A percentile compares a stretch with the other conserved stretches of the same genome.
phyloP scores from a whole-genome alignment of 768 basidiomycete genomes.

The Mrakia blollopis region DNA sequence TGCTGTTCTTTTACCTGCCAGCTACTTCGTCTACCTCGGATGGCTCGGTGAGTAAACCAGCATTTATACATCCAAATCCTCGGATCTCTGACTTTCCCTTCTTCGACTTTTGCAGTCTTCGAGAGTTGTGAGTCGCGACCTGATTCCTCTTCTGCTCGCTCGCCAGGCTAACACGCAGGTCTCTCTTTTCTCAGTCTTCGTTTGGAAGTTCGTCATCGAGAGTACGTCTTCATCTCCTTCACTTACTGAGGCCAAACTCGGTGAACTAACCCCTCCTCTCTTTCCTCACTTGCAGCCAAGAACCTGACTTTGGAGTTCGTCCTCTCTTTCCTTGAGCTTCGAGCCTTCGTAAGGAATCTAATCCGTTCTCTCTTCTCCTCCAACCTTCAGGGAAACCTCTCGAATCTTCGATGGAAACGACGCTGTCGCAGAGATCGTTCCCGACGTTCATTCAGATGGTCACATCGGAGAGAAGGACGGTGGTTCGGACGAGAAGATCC shows the following conservation, averaged over 20 bases:
- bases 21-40: background rate
- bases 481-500: background rate
- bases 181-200: slow-evolving; percentile 60
- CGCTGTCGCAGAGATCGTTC: slow-evolving; percentile 43
- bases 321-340: background rate
- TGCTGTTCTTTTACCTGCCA: background rate
- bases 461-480: background rate
- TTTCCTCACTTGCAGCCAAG: slow-evolving; percentile 13
- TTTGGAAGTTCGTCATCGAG: slow-evolving; percentile 41
- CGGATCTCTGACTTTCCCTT: background rate
- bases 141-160: background rate
- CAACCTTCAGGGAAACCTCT: slow-evolving; percentile 55
- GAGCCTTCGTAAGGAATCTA: background rate
- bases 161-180: too few species aligned
- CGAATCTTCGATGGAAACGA: slow-evolving; percentile 70
- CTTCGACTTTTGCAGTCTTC: background rate
- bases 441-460: background rate
- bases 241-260: background rate
- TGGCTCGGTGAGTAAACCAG: background rate
- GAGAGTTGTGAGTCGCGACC: background rate
- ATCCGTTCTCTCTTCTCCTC: background rate
- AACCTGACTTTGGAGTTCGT: slow-evolving; percentile 56
- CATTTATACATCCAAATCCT: background rate
- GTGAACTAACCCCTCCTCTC: background rate
- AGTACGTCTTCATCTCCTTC: slow-evolving; percentile 25